Conservation (phyloP, 352 stramenopile species). For the Globisporangium iwayamae region DNA sequence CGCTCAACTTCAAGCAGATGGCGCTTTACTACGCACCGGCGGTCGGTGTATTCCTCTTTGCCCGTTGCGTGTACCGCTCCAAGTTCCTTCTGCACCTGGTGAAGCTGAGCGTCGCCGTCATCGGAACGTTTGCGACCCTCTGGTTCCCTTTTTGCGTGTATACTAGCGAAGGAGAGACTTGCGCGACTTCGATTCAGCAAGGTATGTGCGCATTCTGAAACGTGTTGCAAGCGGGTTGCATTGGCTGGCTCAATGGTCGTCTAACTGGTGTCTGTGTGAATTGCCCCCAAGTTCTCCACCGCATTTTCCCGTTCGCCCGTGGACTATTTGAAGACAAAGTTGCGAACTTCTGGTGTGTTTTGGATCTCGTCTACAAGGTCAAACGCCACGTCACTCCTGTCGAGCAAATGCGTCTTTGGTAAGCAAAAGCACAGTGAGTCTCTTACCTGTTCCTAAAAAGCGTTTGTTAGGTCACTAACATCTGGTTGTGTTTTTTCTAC, state of each 20-base stretch:
- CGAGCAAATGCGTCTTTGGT: constrained; percentile 78
- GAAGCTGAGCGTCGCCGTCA: constrained; percentile 85
- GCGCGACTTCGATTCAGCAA: constrained; percentile 62
- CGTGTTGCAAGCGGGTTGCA: not conserved
- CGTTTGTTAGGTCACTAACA: not conserved
- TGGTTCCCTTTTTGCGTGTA: constrained; percentile 90
- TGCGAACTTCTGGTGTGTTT: constrained; percentile 94
- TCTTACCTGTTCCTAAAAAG: not conserved
- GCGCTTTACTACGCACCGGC: constrained; percentile 96
- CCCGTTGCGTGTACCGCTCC: constrained; percentile 72
- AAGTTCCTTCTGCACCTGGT: constrained; percentile 48
- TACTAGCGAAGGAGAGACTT: constrained; percentile 34
- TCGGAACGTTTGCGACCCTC: constrained; percentile 86
- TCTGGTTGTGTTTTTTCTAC: not conserved
- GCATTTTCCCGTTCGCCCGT: constrained; percentile 94
- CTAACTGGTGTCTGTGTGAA: not conserved
- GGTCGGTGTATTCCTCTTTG: constrained; percentile 92
- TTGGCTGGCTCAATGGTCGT: too few species aligned
- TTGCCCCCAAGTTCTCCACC: constrained; percentile 55
- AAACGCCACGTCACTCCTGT: constrained; percentile 38
- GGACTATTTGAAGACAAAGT: constrained; percentile 99
- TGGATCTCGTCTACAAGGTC: constrained; percentile 83
- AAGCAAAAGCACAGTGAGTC: not conserved
- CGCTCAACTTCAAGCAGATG: constrained; percentile 99
- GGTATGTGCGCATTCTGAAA: constrained; percentile 22